These are phyloP conservation scores for Phanerochaete carnosa DNA, from an alignment of 768 basidiomycete species.

Conservation along the genomic window DNA sequence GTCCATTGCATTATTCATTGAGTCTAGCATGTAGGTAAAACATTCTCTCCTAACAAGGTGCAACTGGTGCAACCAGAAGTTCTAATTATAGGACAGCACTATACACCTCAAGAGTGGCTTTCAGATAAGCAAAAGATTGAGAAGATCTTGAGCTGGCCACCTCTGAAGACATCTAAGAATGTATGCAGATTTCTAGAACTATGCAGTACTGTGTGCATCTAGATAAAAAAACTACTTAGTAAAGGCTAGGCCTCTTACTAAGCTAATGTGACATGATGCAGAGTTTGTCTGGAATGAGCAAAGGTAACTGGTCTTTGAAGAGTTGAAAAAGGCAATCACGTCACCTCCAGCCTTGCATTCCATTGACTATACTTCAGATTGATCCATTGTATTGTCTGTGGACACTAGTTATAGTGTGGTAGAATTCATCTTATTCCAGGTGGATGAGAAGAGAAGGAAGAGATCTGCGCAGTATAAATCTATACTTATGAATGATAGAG, in stretches of 20 bases:
- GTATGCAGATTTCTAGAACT: conserved; percentile 18
- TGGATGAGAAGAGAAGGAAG: conserved; percentile 14
- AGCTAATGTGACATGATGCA: conserved; percentile 15
- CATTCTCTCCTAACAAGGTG: conserved; percentile 8
- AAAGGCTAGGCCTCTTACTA: conserved; percentile 8
- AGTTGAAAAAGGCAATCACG: conserved; percentile 25
- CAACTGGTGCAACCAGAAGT: neutral
- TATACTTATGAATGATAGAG: conserved; percentile 26
- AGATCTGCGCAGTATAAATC: conserved; percentile 32
- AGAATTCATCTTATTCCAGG: conserved; percentile 37
- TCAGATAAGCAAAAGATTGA: conserved; percentile 10
- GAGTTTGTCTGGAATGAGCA: conserved; percentile 30
- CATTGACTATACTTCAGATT: conserved; percentile 28
- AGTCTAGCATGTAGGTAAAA: conserved; percentile 10
- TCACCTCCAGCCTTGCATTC: conserved; percentile 27
- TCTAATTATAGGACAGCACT: neutral
- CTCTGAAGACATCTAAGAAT: conserved; percentile 3
- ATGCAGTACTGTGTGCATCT: conserved; percentile 16
- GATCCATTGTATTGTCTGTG: conserved; percentile 31
- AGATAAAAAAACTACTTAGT: conserved; percentile 14
- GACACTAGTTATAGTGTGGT: conserved; percentile 34
- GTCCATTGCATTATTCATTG: conserved; percentile 18
- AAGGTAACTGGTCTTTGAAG: conserved; percentile 24
- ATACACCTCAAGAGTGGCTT: conserved; percentile 8
- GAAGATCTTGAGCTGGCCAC: conserved; percentile 13